Evolutionary conservation across 192 early-diverging fungal genomes (phyloP).

Genomic region (Podila epigama): DNA sequence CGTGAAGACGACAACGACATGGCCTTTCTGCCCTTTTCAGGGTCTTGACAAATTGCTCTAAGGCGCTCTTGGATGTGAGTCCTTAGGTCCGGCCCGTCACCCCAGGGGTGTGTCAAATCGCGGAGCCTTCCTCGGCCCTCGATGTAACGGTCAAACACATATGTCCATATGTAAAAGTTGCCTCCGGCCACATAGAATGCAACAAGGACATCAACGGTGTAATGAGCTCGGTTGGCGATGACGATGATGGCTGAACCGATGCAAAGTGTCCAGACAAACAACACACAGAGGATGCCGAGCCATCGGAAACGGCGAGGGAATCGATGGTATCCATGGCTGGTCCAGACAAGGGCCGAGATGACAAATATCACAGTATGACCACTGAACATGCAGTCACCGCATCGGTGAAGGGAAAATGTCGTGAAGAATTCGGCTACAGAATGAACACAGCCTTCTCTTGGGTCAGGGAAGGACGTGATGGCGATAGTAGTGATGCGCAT

Average conservation of each 20-base stretch:
- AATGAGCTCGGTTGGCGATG: slow-evolving; percentile 70
- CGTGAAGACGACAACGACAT: neutral
- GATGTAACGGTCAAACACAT: slow-evolving; percentile 22
- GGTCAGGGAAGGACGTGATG: slow-evolving; percentile 71
- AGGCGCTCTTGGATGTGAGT: slow-evolving; percentile 9
- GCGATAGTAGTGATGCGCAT: slow-evolving; percentile 69
- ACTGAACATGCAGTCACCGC: slow-evolving; percentile 74
- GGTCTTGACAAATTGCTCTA: too few relatives aligned
- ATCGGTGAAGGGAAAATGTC: slow-evolving; percentile 63
- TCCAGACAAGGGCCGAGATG: slow-evolving; percentile 65
- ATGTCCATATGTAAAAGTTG: slow-evolving; percentile 54
- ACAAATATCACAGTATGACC: slow-evolving; percentile 73
- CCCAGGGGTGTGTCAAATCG: slow-evolving; percentile 37
- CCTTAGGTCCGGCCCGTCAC: slow-evolving; percentile 30
- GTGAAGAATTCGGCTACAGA: slow-evolving; percentile 63
- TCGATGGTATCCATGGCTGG: slow-evolving; percentile 57
- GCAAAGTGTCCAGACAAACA: slow-evolving; percentile 56
- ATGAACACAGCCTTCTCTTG: slow-evolving; percentile 64
- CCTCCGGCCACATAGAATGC: slow-evolving; percentile 65
- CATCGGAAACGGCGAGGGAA: slow-evolving; percentile 30
- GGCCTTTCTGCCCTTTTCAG: too few relatives aligned
- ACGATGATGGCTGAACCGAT: slow-evolving; percentile 68
- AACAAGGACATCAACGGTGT: slow-evolving; percentile 66
- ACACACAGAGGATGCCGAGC: slow-evolving; percentile 46
- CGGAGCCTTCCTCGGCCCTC: slow-evolving; percentile 23